Evolutionary conservation across 2,329 filamentous ascomycete species (phyloP), one percentile per base, ranked within the genome.

Genomic region (Cercospora sp.): DNA sequence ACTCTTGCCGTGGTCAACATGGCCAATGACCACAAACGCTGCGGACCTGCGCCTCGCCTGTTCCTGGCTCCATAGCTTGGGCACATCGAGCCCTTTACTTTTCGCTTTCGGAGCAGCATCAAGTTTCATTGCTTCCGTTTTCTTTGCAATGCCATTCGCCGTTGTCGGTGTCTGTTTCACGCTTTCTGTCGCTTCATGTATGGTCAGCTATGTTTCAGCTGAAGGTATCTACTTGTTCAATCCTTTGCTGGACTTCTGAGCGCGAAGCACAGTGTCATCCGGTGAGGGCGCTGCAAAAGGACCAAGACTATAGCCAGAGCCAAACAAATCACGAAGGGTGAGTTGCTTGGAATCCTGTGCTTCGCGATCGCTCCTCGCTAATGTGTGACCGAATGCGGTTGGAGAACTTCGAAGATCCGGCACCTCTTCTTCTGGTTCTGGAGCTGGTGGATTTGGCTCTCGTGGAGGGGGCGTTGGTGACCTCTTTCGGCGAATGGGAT

Each of bases 1-100:
- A 78, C 93, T 97, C 80, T 99, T 99, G 63, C 95, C 95, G 63
- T 96, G 94, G 79, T 99, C 95, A 65, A 99, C 95, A 78, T 99
- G 95, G 13, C 95, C 93, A 93, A 77, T 65, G 3, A 69, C 72
- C 66, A 78, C 71, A 75, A 75, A 76, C 1, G 76, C 75, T n/a
- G 74, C 75, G 5, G 73, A 73, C 61, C 73, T 75, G 13, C 73
- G 70, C 23, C 71, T 71, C 16, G 71, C 45, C 40, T 66, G 70
- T 16, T 66, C 69, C 62, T 75, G 72, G 13, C 33, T 65, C 76
- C 76, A 78, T 2, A 78, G 48, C 48, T 72, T 74, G 8, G 73
- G 71, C 20, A 98, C 94, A 78, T 98, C 88, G 20, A 98, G 80
- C 65, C 95, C 94, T 78, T 96, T 97, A 77, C 85, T 87, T 75